Conservation (phyloP, 768 basidiomycete species). For the Trametes punicea region DNA sequence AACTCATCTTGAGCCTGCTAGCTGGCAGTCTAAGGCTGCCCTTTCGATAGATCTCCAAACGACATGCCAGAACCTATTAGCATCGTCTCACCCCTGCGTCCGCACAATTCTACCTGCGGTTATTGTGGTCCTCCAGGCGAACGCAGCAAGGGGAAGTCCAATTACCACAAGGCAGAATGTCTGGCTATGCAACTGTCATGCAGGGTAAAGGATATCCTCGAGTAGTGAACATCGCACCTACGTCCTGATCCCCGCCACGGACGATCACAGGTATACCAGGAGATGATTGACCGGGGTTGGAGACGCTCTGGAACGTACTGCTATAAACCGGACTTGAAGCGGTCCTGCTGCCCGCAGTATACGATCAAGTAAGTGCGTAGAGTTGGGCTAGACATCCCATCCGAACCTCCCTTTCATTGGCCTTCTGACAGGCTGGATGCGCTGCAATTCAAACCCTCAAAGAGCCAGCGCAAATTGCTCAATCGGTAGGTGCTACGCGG, state of each 20-base stretch:
- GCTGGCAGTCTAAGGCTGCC: no score
- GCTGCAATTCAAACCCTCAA: conserved; percentile 60
- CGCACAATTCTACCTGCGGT: conserved; percentile 49
- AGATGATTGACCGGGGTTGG: conserved; percentile 85
- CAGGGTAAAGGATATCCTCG: conserved; percentile 32
- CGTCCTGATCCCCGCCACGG: not conserved
- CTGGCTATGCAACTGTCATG: conserved; percentile 52
- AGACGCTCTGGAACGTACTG: conserved; percentile 79
- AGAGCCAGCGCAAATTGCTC: conserved; percentile 71
- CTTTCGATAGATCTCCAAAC: no score
- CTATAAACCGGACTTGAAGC: conserved; percentile 82
- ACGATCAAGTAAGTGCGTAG: conserved; percentile 69
- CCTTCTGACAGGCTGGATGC: conserved; percentile 57
- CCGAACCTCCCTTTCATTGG: no score
- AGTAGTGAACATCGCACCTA: no score
- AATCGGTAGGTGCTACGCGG: conserved; percentile 47
- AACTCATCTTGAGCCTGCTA: no score
- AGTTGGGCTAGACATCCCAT: not conserved
- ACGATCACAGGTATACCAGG: conserved; percentile 60
- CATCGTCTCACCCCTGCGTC: conserved; percentile 20
- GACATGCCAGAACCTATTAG: conserved; percentile 8
- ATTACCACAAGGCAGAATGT: conserved; percentile 46
- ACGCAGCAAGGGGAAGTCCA: conserved; percentile 41
- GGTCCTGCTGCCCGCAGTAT: conserved; percentile 91
- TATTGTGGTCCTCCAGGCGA: conserved; percentile 61